Evolutionary conservation across 2,329 filamentous ascomycete species (phyloP).

Genomic region (Acarospora socialis): DNA sequence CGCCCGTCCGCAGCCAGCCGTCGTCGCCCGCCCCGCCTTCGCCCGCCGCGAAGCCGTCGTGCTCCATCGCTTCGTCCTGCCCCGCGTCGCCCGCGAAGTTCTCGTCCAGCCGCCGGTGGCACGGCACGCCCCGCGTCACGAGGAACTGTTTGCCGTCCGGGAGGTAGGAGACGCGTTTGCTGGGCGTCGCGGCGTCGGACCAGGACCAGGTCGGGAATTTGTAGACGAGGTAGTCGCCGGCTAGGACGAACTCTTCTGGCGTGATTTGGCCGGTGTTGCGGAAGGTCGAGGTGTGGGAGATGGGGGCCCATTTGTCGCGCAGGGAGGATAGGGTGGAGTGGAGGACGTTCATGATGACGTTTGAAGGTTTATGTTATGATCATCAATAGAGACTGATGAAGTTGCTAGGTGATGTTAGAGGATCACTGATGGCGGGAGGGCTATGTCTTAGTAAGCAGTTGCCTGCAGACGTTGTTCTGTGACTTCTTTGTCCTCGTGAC

Average conservation of each 20-base stretch:
- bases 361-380: neutral
- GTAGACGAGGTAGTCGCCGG: conserved; percentile 95
- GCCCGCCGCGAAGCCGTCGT: conserved; percentile 50
- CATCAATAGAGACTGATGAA: too few relatives aligned
- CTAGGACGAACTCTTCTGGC: conserved; percentile 87
- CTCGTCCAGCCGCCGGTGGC: conserved; percentile 78
- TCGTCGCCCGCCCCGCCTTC: conserved; percentile 48
- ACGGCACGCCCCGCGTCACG: conserved; percentile 87
- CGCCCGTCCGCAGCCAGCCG: conserved; percentile 83
- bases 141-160: conserved; percentile 88
- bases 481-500: too few relatives aligned
- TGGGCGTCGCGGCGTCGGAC: conserved; percentile 72
- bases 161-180: conserved; percentile 65
- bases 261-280: conserved; percentile 89
- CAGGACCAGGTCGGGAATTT: conserved; percentile 99
- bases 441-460: too few relatives aligned
- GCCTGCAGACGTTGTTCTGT: too few relatives aligned
- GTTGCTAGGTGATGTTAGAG: too few relatives aligned
- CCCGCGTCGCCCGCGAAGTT: conserved; percentile 84
- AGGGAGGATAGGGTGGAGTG: conserved; percentile 86
- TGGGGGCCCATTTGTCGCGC: conserved; percentile 79
- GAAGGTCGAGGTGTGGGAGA: conserved; percentile 84
- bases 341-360: conserved; percentile 67
- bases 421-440: too few relatives aligned
- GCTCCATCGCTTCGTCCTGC: conserved; percentile 72